A percentile compares a stretch with the other conserved stretches of the same genome.
Evolutionary conservation across 1,284 basidiomycete species (phyloP).

Genomic region (Agaricales sp.): DNA sequence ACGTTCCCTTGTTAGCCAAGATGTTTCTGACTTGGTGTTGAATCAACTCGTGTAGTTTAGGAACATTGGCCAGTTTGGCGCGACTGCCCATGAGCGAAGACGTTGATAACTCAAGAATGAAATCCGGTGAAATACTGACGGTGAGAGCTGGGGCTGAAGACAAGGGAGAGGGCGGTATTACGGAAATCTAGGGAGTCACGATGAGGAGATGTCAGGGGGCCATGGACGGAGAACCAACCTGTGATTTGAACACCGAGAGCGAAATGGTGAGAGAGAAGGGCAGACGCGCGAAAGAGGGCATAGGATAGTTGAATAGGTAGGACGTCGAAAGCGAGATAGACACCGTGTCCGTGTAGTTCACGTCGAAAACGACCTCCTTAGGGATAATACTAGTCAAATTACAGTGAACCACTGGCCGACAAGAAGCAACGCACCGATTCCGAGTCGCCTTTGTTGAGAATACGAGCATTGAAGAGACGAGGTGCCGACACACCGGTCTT

Average conservation of each 20-base stretch:
- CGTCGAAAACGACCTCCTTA: slow-evolving; percentile 29
- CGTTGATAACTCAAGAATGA: slow-evolving; percentile 60
- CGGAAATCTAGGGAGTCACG: slow-evolving; percentile 27
- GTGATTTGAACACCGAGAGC: slow-evolving; percentile 64
- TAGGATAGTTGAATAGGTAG: slow-evolving; percentile 75
- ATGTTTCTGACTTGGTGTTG: slow-evolving; percentile 57
- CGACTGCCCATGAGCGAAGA: slow-evolving; percentile 76
- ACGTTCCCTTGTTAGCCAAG: slow-evolving; percentile 51
- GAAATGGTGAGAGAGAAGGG: slow-evolving; percentile 72
- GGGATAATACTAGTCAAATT: neutral
- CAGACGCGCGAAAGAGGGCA: slow-evolving; percentile 67
- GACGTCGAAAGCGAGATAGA: slow-evolving; percentile 75
- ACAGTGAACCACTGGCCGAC: slow-evolving; percentile 7
- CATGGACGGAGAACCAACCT: slow-evolving; percentile 28
- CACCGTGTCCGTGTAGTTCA: slow-evolving; percentile 59
- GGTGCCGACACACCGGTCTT: slow-evolving; percentile 66
- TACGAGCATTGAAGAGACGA: slow-evolving; percentile 45
- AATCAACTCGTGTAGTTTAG: slow-evolving; percentile 76
- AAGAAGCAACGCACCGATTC: slow-evolving; percentile 14
- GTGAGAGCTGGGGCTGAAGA: slow-evolving; percentile 44
- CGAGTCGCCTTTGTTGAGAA: slow-evolving; percentile 17
- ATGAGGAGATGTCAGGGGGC: neutral
- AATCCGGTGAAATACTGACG: slow-evolving; percentile 51
- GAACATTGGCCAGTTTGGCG: slow-evolving; percentile 74
- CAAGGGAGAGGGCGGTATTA: slow-evolving; percentile 37